Conservation (phyloP, 345 rosid species). For the Lepidium sativum region DNA sequence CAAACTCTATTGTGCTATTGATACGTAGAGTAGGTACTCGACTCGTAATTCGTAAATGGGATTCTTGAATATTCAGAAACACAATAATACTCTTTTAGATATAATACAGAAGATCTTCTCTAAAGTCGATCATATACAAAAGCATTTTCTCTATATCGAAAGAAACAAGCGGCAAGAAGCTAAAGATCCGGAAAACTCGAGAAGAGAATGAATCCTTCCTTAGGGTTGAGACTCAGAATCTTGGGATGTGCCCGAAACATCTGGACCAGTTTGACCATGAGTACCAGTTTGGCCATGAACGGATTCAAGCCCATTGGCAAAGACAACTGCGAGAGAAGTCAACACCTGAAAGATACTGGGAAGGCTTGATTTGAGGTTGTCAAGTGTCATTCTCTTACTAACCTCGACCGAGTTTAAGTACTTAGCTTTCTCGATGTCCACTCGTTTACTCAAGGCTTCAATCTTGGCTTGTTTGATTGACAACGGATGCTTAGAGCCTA, state of each 20-base stretch:
- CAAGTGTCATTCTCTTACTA: slow-evolving; percentile 54
- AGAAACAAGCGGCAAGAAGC: background rate
- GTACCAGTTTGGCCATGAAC: slow-evolving; percentile 25
- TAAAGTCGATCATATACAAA: slow-evolving; percentile 9
- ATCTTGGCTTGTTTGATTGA: slow-evolving; percentile 53
- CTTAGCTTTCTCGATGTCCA: slow-evolving; percentile 47
- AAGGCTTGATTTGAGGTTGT: slow-evolving; percentile 61
- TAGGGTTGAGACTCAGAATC: slow-evolving; percentile 6
- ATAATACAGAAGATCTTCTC: background rate
- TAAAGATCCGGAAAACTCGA: background rate
- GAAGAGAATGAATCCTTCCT: background rate
- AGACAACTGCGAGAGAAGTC: slow-evolving; percentile 51
- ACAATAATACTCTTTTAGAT: background rate
- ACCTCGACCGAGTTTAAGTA: slow-evolving; percentile 40
- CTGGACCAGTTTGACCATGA: slow-evolving; percentile 19
- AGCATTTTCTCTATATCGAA: background rate
- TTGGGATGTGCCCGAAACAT: slow-evolving; percentile 27
- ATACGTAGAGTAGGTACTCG: background rate
- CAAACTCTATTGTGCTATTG: slow-evolving; percentile 4
- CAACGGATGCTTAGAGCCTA: slow-evolving; percentile 69
- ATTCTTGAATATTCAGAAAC: background rate
- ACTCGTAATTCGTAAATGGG: background rate
- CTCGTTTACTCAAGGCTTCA: slow-evolving; percentile 44
- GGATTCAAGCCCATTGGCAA: slow-evolving; percentile 47
- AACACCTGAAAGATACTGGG: slow-evolving; percentile 69